A percentile compares a stretch with the other conserved stretches of the same genome.
Conservation (phyloP, 2,329 filamentous ascomycete genomes). For the Emmonsia crescens region DNA sequence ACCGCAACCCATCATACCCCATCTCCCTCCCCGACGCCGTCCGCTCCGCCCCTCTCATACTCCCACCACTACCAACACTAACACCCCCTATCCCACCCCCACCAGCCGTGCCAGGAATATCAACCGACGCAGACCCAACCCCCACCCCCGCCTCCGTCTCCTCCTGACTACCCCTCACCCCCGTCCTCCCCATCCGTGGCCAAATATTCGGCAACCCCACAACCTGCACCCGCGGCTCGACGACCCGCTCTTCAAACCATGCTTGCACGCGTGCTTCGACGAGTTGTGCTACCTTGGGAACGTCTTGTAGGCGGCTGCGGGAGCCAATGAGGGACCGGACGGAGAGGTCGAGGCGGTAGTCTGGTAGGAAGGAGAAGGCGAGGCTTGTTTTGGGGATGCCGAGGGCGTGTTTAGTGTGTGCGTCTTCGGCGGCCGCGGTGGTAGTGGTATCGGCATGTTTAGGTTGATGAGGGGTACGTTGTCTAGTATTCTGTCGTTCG, state of each 20-base stretch:
- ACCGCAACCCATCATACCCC: constrained; percentile 19
- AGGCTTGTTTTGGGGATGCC: constrained; percentile 69
- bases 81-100: background rate
- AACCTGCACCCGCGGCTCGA: constrained; percentile 55
- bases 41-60: constrained; percentile 6
- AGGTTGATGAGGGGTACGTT: background rate
- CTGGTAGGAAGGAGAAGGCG: constrained; percentile 71
- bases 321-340: constrained; percentile 54
- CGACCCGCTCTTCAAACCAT: constrained; percentile 57
- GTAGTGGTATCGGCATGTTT: constrained; percentile 16
- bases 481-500: background rate
- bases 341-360: constrained; percentile 56
- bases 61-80: constrained; percentile 12
- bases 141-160: constrained; percentile 23
- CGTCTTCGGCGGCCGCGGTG: constrained; percentile 9
- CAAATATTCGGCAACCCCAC: constrained; percentile 52
- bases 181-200: constrained; percentile 45
- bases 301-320: constrained; percentile 51
- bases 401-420: constrained; percentile 36
- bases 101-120: background rate
- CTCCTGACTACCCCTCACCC: constrained; percentile 34
- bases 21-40: constrained; percentile 14
- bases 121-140: constrained; percentile 5
- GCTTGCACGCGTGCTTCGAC: constrained; percentile 54
- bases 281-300: constrained; percentile 56